phyloP scores from a whole-genome alignment of 768 basidiomycete genomes.

The Termitomyces sp. region DNA sequence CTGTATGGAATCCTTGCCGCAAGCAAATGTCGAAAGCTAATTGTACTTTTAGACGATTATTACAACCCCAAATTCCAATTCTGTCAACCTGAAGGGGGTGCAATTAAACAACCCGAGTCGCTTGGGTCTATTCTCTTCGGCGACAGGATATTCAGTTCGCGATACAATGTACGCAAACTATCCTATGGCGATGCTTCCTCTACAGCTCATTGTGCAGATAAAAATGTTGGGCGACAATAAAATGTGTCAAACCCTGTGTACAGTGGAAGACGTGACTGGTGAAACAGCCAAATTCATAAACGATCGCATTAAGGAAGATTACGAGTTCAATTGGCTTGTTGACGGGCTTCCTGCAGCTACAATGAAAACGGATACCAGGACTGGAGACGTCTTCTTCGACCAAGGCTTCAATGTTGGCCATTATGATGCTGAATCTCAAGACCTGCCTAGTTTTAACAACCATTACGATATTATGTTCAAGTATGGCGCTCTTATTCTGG shows the following conservation, averaged over 20 bases:
- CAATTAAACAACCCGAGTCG: slow-evolving; percentile 73
- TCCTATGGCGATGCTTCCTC: background rate
- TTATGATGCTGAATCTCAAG: slow-evolving; percentile 51
- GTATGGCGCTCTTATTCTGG: slow-evolving; percentile 25
- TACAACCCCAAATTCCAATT: slow-evolving; percentile 85
- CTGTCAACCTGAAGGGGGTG: slow-evolving; percentile 74
- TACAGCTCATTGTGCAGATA: slow-evolving; percentile 41
- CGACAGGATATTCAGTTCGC: slow-evolving; percentile 89
- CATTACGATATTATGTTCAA: slow-evolving; percentile 86
- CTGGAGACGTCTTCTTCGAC: slow-evolving; percentile 85
- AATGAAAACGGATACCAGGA: slow-evolving; percentile 79
- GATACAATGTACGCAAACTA: slow-evolving; percentile 63
- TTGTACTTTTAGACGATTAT: slow-evolving; percentile 72
- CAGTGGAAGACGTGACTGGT: slow-evolving; percentile 42
- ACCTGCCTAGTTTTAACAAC: slow-evolving; percentile 76
- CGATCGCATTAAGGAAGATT: slow-evolving; percentile 86
- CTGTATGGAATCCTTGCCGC: slow-evolving; percentile 43
- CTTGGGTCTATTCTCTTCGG: slow-evolving; percentile 95
- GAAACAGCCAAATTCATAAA: slow-evolving; percentile 89
- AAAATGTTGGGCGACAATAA: slow-evolving; percentile 73
- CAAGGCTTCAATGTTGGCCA: slow-evolving; percentile 93
- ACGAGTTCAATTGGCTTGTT: slow-evolving; percentile 91
- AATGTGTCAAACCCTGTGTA: slow-evolving; percentile 77
- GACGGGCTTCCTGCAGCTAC: slow-evolving; percentile 94
- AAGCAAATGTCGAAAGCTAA: slow-evolving; percentile 1